These are phyloP conservation scores for Ampelocalamus luodianensis DNA, from an alignment of 176 grass and related monocot genomes.

Conservation along the genomic window DNA sequence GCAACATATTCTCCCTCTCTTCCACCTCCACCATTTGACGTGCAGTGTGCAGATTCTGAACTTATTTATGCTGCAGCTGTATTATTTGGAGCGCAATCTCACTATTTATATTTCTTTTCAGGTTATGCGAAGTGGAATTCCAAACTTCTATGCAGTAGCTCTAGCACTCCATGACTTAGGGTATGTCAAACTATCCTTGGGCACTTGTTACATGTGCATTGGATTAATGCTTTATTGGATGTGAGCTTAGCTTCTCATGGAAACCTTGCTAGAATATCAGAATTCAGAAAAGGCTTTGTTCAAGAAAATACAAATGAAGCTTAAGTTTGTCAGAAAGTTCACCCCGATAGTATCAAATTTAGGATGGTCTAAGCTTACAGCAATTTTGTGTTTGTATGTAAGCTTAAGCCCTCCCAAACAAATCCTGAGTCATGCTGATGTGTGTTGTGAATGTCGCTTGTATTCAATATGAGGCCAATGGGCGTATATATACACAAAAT, in stretches of 20 bases:
- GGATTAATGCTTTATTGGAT: background rate
- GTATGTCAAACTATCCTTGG: slow-evolving; percentile 55
- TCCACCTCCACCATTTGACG: background rate
- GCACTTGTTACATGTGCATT: slow-evolving; percentile 27
- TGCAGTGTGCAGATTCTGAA: slow-evolving; percentile 17
- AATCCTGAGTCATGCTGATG: background rate
- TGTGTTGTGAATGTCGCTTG: too few relatives aligned
- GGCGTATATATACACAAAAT: too few relatives aligned
- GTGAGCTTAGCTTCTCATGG: slow-evolving; percentile 5
- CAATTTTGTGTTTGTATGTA: slow-evolving; percentile 3
- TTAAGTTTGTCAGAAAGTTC: slow-evolving; percentile 19
- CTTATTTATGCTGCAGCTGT: slow-evolving; percentile 17
- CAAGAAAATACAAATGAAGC: slow-evolving; percentile 24
- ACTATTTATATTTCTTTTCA: slow-evolving; percentile 37
- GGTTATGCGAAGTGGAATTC: slow-evolving; percentile 98
- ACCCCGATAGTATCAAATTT: slow-evolving; percentile 12
- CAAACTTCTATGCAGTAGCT: slow-evolving; percentile 98
- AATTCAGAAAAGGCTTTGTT: background rate
- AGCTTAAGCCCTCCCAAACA: background rate
- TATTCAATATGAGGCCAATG: too few relatives aligned
- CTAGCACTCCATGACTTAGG: slow-evolving; percentile 90
- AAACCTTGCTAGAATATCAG: background rate
- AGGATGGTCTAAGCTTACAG: slow-evolving; percentile 7
- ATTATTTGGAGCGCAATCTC: slow-evolving; percentile 24
- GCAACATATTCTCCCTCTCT: background rate